These are phyloP conservation scores for Musa itinerans DNA, from an alignment of 176 grass and related monocot genomes.

Conservation along the genomic window DNA sequence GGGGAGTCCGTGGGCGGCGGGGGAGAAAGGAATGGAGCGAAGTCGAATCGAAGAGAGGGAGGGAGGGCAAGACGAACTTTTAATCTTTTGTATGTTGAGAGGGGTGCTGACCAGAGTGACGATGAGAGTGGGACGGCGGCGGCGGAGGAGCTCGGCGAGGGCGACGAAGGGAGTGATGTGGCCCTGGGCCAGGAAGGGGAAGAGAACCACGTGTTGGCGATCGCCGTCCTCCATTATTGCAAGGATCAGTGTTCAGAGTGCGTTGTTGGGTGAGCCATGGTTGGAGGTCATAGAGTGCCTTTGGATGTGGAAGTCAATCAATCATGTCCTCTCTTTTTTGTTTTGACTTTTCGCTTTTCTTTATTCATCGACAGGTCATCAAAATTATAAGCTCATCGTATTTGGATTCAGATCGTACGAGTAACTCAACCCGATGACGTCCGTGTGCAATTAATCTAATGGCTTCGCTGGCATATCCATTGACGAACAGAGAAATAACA, in stretches of 20 bases:
- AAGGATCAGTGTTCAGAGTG: conserved; percentile 1
- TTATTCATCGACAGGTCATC: too few relatives aligned
- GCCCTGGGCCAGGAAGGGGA: conserved; percentile 33
- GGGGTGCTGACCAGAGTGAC: conserved; percentile 33
- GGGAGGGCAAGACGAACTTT: not conserved
- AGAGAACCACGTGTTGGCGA: conserved; percentile 24
- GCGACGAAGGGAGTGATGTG: conserved; percentile 32
- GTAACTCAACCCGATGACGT: too few relatives aligned
- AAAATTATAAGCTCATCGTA: too few relatives aligned
- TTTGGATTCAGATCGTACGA: too few relatives aligned
- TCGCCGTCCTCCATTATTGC: conserved; percentile 7
- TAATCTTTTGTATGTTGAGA: conserved; percentile 4
- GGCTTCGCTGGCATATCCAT: too few relatives aligned
- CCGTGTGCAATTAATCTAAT: too few relatives aligned
- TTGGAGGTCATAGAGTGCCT: too few relatives aligned
- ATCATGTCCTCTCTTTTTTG: too few relatives aligned
- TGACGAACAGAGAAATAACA: too few relatives aligned
- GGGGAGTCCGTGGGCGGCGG: conserved; percentile 44
- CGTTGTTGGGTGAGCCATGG: conserved; percentile 17
- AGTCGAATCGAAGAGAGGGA: conserved; percentile 24
- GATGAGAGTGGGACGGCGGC: conserved; percentile 13
- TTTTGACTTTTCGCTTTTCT: too few relatives aligned
- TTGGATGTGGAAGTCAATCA: too few relatives aligned
- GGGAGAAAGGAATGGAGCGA: conserved; percentile 36
- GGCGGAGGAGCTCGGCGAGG: conserved; percentile 19